Conservation (phyloP, 129 eudicot genomes). For the Dittrichia graveolens region DNA sequence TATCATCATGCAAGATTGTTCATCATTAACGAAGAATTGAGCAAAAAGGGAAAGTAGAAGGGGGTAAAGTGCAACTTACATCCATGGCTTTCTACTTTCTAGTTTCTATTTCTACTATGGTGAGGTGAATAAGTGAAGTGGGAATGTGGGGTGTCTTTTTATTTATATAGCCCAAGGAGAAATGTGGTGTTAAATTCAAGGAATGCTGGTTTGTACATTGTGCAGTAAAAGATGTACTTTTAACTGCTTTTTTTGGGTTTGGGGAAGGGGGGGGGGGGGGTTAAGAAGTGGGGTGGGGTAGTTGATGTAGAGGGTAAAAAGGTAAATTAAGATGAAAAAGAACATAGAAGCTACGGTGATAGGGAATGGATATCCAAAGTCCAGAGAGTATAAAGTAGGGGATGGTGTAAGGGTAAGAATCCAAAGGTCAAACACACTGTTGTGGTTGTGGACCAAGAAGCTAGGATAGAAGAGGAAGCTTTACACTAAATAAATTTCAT, state of each 20-base stretch:
- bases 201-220: conserved; percentile 10
- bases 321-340: conserved; percentile 13
- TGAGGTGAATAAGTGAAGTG: conserved; percentile 17
- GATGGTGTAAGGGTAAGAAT: conserved; percentile 22
- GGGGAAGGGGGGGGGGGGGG: too few relatives aligned
- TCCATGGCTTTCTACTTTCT: conserved; percentile 16
- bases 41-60: background rate
- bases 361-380: conserved; percentile 22
- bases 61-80: conserved; percentile 36
- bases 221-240: conserved; percentile 20
- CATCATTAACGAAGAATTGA: background rate
- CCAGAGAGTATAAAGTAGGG: conserved; percentile 28
- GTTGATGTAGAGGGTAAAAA: conserved; percentile 26
- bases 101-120: background rate
- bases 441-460: background rate
- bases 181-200: conserved; percentile 6
- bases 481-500: too few relatives aligned
- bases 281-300: background rate
- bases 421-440: conserved; percentile 36
- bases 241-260: conserved; percentile 1
- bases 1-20: background rate
- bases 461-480: background rate
- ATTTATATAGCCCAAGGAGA: conserved; percentile 21
- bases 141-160: conserved; percentile 12
- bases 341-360: conserved; percentile 16